Percentiles rank a stretch among this genome's conserved stretches.
These are phyloP conservation scores for Chalciporus sp. DNA, from an alignment of 1,284 basidiomycete genomes.

Conservation along the genomic window DNA sequence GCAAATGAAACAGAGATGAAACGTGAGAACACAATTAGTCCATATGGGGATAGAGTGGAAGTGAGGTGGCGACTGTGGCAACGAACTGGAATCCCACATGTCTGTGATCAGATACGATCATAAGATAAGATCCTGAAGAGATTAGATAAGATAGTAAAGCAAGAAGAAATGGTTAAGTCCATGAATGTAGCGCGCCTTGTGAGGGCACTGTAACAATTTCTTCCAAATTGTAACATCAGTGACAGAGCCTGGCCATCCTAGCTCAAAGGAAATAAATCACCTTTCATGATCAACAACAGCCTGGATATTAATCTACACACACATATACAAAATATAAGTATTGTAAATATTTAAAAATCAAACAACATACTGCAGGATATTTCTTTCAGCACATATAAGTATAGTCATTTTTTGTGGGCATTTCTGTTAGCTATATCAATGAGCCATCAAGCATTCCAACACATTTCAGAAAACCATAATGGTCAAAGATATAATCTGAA, in stretches of 20 bases:
- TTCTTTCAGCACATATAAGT: slow-evolving; percentile 18
- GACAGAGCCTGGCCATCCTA: slow-evolving; percentile 18
- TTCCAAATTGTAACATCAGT: slow-evolving; percentile 17
- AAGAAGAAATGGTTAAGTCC: no score
- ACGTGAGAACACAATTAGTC: no score
- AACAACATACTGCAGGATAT: neutral
- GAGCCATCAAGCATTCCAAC: slow-evolving; percentile 27
- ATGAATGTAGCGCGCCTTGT: no score
- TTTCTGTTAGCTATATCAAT: slow-evolving; percentile 19
- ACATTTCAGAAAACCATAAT: slow-evolving; percentile 24
- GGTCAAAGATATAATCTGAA: slow-evolving; percentile 12
- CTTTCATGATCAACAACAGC: slow-evolving; percentile 13
- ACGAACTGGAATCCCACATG: no score
- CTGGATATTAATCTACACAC: slow-evolving; percentile 13
- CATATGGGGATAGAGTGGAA: no score
- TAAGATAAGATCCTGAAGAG: no score
- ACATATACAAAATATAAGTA: neutral
- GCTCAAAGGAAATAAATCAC: slow-evolving; percentile 15
- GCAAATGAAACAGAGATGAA: no score
- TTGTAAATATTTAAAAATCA: neutral
- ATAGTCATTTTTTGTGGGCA: slow-evolving; percentile 15
- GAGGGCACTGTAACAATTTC: no score
- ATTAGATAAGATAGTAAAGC: no score
- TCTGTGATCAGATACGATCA: no score
- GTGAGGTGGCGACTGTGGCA: no score